Conservation (phyloP, 2,329 filamentous ascomycete genomes). For the Alternaria arbusti region DNA sequence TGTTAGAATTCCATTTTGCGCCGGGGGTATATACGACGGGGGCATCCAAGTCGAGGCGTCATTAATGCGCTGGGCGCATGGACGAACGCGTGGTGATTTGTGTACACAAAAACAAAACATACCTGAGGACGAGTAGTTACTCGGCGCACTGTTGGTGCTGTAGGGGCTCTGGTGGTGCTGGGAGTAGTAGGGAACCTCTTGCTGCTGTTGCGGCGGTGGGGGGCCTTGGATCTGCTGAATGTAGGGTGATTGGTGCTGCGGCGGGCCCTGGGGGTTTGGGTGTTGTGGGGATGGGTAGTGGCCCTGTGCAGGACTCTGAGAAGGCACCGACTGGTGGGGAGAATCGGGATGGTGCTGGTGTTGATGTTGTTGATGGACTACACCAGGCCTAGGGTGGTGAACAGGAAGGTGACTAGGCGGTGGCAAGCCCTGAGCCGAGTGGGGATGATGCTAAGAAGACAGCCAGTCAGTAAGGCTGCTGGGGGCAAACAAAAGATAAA, state of each 20-base stretch:
- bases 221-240: slow-evolving; percentile 68
- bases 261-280: slow-evolving; percentile 61
- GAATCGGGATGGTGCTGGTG: slow-evolving; percentile 64
- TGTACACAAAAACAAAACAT: slow-evolving; percentile 23
- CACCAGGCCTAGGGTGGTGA: slow-evolving; percentile 74
- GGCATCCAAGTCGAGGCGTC: slow-evolving; percentile 14
- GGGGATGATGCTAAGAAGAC: slow-evolving; percentile 71
- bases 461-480: slow-evolving; percentile 39
- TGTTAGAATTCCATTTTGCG: slow-evolving; percentile 51
- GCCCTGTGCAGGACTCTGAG: slow-evolving; percentile 63
- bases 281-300: slow-evolving; percentile 73
- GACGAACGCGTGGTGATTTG: slow-evolving; percentile 7
- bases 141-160: slow-evolving; percentile 79
- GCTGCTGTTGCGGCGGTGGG: slow-evolving; percentile 65
- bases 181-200: slow-evolving; percentile 76
- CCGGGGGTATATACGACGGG: slow-evolving; percentile 1
- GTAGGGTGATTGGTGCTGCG: slow-evolving; percentile 66
- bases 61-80: slow-evolving; percentile 16
- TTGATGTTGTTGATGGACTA: slow-evolving; percentile 61
- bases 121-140: slow-evolving; percentile 80
- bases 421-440: slow-evolving; percentile 76
- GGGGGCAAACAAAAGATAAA: slow-evolving; percentile 22
- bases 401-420: slow-evolving; percentile 62
- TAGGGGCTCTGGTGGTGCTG: slow-evolving; percentile 85
- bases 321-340: slow-evolving; percentile 64